phyloP scores from a whole-genome alignment of 768 basidiomycete genomes.

The Hebeloma cylindrosporum region DNA sequence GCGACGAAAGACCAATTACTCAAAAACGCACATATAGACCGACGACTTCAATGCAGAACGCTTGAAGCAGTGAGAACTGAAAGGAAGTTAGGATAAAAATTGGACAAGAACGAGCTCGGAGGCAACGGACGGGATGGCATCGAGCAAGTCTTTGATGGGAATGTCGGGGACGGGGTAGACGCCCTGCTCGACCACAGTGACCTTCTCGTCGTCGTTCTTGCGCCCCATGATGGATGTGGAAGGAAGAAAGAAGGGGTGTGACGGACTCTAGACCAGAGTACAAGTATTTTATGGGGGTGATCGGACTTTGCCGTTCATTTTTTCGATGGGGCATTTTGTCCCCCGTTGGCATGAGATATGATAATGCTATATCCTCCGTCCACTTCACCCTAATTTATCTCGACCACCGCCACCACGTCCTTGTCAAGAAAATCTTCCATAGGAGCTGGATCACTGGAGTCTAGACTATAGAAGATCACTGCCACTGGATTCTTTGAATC shows the following conservation, averaged over 20 bases:
- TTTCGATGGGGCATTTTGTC: too few species aligned
- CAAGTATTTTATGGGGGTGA: constrained; percentile 5
- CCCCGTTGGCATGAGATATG: too few species aligned
- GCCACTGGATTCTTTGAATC: too few species aligned
- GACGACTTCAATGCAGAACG: constrained; percentile 83
- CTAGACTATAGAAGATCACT: too few species aligned
- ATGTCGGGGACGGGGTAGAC: constrained; percentile 77
- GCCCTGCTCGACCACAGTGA: constrained; percentile 52
- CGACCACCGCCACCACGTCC: too few species aligned
- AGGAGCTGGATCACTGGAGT: too few species aligned
- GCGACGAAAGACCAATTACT: neutral
- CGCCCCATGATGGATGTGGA: constrained; percentile 29
- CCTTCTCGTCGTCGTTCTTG: constrained; percentile 30
- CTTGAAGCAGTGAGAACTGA: constrained; percentile 83
- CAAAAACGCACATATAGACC: constrained; percentile 70
- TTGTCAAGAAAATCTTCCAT: too few species aligned
- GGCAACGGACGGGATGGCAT: constrained; percentile 72
- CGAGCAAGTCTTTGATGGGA: constrained; percentile 83
- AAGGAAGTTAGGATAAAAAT: constrained; percentile 7
- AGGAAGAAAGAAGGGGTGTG: constrained; percentile 11
- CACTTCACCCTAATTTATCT: too few species aligned
- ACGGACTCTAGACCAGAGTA: constrained; percentile 2
- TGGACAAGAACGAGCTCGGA: constrained; percentile 4
- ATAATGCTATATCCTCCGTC: too few species aligned
- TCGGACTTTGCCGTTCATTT: constrained; percentile 6